These are phyloP conservation scores for Huntiella omanensis DNA, from an alignment of 2,329 filamentous ascomycete genomes.

Conservation along the genomic window DNA sequence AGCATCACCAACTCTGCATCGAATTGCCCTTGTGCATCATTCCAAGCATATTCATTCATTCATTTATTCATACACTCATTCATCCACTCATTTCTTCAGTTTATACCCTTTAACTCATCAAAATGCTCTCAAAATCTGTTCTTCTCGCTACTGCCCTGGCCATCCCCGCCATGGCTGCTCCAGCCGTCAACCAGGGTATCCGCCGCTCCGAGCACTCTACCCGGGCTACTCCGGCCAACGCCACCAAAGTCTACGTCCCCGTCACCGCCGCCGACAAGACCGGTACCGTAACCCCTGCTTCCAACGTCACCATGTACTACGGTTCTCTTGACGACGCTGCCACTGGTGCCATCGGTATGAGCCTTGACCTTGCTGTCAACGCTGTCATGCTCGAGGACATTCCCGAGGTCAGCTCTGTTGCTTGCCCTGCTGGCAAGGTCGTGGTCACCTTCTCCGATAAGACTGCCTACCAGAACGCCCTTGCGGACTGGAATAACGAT, in stretches of 20 bases:
- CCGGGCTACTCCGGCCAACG: not conserved
- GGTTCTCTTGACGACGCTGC: constrained; percentile 12
- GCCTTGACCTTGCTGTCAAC: constrained; percentile 12
- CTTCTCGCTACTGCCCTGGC: not conserved
- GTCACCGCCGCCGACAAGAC: constrained; percentile 12
- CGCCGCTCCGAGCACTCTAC: not conserved
- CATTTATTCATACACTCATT: not conserved
- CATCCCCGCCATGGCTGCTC: not conserved
- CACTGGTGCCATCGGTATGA: constrained; percentile 14
- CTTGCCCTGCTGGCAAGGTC: constrained; percentile 12
- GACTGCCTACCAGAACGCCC: constrained; percentile 11
- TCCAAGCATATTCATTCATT: not conserved
- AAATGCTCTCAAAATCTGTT: not conserved
- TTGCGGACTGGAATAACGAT: constrained; percentile 11
- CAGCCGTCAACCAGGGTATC: not conserved
- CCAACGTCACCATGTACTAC: constrained; percentile 9
- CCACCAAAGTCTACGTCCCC: constrained; percentile 2
- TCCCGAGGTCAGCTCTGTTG: constrained; percentile 11
- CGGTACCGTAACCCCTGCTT: not conserved
- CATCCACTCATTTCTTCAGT: not conserved
- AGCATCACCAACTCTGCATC: not conserved
- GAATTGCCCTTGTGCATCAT: not conserved
- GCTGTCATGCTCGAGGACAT: constrained; percentile 14
- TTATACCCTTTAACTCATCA: not conserved
- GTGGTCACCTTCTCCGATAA: constrained; percentile 12